A percentile compares a stretch with the other conserved stretches of the same genome.
Evolutionary conservation across 192 early-diverging fungal species (phyloP).

Genomic region (Coemansia furcata): DNA sequence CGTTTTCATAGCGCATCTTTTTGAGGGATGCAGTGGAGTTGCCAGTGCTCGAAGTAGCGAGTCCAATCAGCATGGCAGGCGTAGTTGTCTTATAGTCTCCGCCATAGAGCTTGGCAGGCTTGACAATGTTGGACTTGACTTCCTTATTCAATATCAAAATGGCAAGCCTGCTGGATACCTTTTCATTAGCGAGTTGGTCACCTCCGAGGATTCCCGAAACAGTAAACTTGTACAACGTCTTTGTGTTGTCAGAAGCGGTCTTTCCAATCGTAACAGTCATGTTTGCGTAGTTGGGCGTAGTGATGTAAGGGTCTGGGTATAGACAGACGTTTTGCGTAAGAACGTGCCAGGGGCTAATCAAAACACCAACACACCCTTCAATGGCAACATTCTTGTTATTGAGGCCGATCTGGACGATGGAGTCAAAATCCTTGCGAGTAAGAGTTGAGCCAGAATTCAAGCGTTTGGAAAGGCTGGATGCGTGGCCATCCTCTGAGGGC

Average conservation of each 20-base stretch:
- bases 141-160: slow-evolving; percentile 8
- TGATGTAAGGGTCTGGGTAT: not conserved
- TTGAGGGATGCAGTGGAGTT: not conserved
- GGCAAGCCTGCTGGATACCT: slow-evolving; percentile 4
- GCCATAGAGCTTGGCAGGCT: slow-evolving; percentile 15
- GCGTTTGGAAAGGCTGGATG: not conserved
- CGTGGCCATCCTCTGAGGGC: not conserved
- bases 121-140: slow-evolving; percentile 1
- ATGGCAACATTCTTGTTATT: not conserved
- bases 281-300: not conserved
- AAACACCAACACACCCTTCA: slow-evolving; percentile 14
- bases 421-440: slow-evolving; percentile 11
- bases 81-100: slow-evolving; percentile 3
- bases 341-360: slow-evolving; percentile 12
- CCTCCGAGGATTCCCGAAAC: not conserved
- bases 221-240: not conserved
- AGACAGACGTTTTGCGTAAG: slow-evolving; percentile 2
- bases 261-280: slow-evolving; percentile 5
- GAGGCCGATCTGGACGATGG: not conserved
- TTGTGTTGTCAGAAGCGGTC: not conserved
- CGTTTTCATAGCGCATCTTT: not conserved
- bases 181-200: not conserved
- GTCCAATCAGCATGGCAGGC: slow-evolving; percentile 10
- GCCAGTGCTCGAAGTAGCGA: not conserved
- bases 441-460: not conserved